Evolutionary conservation across 2,329 filamentous ascomycete genomes (phyloP), one percentile per base, ranked within the genome.

Genomic region (Monosporascus ibericus): DNA sequence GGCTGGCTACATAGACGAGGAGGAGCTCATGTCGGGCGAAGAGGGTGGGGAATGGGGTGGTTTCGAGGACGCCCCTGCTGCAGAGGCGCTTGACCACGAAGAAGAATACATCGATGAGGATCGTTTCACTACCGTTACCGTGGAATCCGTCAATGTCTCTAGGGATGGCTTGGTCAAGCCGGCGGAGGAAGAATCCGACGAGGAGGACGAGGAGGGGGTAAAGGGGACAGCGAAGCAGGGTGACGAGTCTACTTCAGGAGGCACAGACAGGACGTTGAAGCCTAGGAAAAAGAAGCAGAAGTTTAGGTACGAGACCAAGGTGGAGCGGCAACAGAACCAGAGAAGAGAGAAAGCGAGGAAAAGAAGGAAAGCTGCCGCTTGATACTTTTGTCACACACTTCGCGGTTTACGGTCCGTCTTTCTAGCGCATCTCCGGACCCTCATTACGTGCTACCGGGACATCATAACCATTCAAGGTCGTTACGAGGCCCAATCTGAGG

Each of bases 61-160:
- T 1, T 77, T 91, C 49, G 74, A 77, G 20, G 84, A 87, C 47
- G 59, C 68, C 37, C 70, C 72, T 18, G 70, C 69, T 36, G 56
- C 55, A 14, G 68, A 78, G 39, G 77, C 83, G 22, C 72, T 94
- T 44, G 85, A 95, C 66, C 85, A 90, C 60, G 88, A 96, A 68
- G 91, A 92, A 60, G 91, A 97, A 69, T 99, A 96, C 72, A 82
- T 96, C 59, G 94, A 99, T 69, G 94, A 97, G 68, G 92, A 96
- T 69, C 88, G 88, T 66, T 96, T 90, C 68, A 97, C 94, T 1
- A 96, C 90, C 1, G 94, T 99, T 25, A 96, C 90, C 0, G 85
- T 99, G 1, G 92, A 96, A 68, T 87, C 88, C 11, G 90, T 99
- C 60, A 87, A 86, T 57, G 81, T 95, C 17, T 86, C 87, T 14